These are phyloP conservation scores for Aechmea fasciata DNA, from an alignment of 176 grass and related monocot genomes.

Conservation along the genomic window DNA sequence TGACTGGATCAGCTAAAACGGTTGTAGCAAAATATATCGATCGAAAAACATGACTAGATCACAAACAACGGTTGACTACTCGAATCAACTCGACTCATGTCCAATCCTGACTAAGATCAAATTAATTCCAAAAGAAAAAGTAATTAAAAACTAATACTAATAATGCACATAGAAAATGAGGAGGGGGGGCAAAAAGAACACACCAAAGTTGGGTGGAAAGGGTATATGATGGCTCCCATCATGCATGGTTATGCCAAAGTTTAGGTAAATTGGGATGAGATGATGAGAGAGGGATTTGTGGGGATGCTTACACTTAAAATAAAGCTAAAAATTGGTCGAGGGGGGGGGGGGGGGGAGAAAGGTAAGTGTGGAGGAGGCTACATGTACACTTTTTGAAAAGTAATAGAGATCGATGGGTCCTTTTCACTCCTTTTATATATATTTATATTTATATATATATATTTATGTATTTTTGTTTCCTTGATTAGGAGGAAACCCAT, in stretches of 20 bases:
- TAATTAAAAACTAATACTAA: background rate
- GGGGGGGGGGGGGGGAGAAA: background rate
- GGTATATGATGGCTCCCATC: background rate
- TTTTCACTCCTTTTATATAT: background rate
- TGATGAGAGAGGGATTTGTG: background rate
- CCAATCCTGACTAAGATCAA: too few relatives aligned
- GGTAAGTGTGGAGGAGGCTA: background rate
- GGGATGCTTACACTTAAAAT: background rate
- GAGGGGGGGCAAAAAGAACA: background rate
- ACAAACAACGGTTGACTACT: too few relatives aligned
- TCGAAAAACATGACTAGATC: too few relatives aligned
- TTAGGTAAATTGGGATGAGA: background rate
- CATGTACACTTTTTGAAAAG: too few relatives aligned
- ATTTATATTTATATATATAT: background rate
- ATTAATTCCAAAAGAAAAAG: background rate
- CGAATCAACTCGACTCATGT: too few relatives aligned
- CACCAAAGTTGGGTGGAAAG: background rate
- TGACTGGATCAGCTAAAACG: too few relatives aligned
- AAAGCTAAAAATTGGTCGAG: background rate
- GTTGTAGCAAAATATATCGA: too few relatives aligned
- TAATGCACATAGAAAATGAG: background rate
- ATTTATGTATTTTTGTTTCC: background rate
- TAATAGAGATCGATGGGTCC: too few relatives aligned
- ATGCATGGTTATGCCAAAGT: slow-evolving; percentile 1
- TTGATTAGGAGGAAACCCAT: background rate